Percentiles rank a stretch among this genome's conserved stretches.
Evolutionary conservation across 2,329 filamentous ascomycete species (phyloP).

Genomic region (Sclerotinia glacialis): DNA sequence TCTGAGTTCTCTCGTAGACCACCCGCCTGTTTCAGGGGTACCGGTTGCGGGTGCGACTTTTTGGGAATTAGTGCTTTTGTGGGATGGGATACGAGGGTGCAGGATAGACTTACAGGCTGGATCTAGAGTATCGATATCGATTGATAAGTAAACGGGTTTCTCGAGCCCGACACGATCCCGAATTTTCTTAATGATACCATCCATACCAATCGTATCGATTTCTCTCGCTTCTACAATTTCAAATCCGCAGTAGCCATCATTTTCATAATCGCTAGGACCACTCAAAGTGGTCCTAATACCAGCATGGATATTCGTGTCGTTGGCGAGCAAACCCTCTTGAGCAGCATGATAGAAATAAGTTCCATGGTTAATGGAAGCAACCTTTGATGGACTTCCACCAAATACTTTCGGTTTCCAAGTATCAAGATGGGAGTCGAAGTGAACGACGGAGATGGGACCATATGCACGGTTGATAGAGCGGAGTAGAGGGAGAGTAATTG

Average conservation of each 20-base stretch:
- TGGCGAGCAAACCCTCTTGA: constrained; percentile 72
- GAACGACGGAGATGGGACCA: constrained; percentile 59
- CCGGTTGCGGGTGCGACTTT: constrained; percentile 68
- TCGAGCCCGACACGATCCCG: constrained; percentile 69
- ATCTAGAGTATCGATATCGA: constrained; percentile 87
- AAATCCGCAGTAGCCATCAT: constrained; percentile 82
- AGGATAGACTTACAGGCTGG: constrained; percentile 61
- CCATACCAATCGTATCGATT: constrained; percentile 65
- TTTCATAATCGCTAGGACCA: constrained; percentile 77
- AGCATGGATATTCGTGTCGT: constrained; percentile 84
- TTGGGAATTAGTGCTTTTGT: constrained; percentile 21
- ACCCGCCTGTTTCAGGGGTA: constrained; percentile 73
- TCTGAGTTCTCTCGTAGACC: constrained; percentile 69
- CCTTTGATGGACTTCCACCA: constrained; percentile 72
- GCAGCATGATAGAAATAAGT: constrained; percentile 86
- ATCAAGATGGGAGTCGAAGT: constrained; percentile 64
- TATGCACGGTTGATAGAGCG: constrained; percentile 60
- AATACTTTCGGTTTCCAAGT: constrained; percentile 85
- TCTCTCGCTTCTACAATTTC: constrained; percentile 75
- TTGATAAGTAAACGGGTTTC: constrained; percentile 74
- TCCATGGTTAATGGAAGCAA: constrained; percentile 78
- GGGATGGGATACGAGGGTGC: neutral
- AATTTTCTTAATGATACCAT: constrained; percentile 77
- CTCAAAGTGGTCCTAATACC: constrained; percentile 81
- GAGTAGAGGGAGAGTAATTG: constrained; percentile 59